phyloP scores from a whole-genome alignment of 2,329 filamentous ascomycete genomes.

The Corinectria fuckeliana region DNA sequence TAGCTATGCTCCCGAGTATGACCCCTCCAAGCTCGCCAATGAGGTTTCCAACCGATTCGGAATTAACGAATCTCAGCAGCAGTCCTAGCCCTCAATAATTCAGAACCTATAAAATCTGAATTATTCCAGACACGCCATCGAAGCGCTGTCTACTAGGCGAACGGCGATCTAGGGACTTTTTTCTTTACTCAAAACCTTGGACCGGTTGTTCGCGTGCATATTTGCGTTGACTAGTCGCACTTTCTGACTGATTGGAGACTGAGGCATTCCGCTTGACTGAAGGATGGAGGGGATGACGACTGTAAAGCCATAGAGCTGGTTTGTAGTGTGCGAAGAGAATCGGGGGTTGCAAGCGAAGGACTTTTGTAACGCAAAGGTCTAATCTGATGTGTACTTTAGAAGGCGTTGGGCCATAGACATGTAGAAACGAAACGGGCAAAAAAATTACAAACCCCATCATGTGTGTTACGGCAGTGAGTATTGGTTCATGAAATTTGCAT shows the following conservation, averaged over 20 bases:
- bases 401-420: constrained; percentile 50
- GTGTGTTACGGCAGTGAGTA: not conserved
- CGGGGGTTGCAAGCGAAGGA: constrained; percentile 41
- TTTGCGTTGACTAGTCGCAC: constrained; percentile 33
- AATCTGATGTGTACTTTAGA: constrained; percentile 52
- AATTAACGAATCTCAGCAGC: constrained; percentile 40
- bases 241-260: constrained; percentile 42
- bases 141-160: constrained; percentile 40
- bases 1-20: constrained; percentile 61
- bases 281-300: constrained; percentile 35
- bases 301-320: constrained; percentile 49
- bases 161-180: constrained; percentile 42
- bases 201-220: constrained; percentile 35
- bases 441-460: constrained; percentile 19
- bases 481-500: constrained; percentile 7
- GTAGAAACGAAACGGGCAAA: constrained; percentile 47
- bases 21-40: constrained; percentile 56
- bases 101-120: constrained; percentile 24
- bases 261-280: constrained; percentile 40
- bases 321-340: constrained; percentile 45
- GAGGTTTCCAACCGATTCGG: constrained; percentile 59
- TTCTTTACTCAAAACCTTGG: constrained; percentile 29
- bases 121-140: constrained; percentile 12
- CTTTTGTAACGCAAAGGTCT: constrained; percentile 48
- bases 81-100: constrained; percentile 24